Conservation (phyloP, 2,329 filamentous ascomycete species). For the Amauroascus verrucosus region DNA sequence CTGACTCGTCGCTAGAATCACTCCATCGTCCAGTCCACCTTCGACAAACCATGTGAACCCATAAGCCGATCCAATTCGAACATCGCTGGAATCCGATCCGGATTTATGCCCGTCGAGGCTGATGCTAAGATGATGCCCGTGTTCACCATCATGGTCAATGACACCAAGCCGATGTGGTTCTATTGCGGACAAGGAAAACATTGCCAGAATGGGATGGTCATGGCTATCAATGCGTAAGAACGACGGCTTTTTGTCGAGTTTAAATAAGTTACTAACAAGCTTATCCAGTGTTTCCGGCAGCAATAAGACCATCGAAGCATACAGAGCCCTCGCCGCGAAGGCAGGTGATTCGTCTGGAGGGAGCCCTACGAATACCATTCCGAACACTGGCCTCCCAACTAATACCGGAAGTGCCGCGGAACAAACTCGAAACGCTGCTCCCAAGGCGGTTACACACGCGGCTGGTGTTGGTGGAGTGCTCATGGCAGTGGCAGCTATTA, state of each 20-base stretch:
- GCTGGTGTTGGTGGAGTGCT: conserved; percentile 9
- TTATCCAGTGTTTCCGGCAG: conserved; percentile 5
- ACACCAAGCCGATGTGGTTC: conserved; percentile 63
- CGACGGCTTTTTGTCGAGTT: too few species aligned
- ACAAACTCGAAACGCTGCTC: conserved; percentile 10
- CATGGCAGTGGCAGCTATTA: conserved; percentile 9
- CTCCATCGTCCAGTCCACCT: conserved; percentile 58
- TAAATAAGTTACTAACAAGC: not conserved
- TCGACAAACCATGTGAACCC: conserved; percentile 59
- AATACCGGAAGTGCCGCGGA: conserved; percentile 3
- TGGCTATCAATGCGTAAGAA: conserved; percentile 65
- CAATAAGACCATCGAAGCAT: conserved; percentile 12
- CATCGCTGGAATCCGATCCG: conserved; percentile 49
- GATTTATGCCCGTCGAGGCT: conserved; percentile 43
- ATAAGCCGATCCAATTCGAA: conserved; percentile 45
- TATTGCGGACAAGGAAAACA: conserved; percentile 67
- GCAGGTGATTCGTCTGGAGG: not conserved
- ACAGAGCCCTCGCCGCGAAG: conserved; percentile 7
- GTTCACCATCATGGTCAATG: conserved; percentile 61
- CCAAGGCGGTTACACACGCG: conserved; percentile 1
- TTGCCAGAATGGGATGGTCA: conserved; percentile 64
- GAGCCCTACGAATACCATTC: conserved; percentile 7
- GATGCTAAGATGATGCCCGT: conserved; percentile 48
- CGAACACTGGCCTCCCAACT: conserved; percentile 5
- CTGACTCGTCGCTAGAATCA: conserved; percentile 48